Conservation (phyloP, 495 filamentous ascomycete species). For the Hamigera avellanea region DNA sequence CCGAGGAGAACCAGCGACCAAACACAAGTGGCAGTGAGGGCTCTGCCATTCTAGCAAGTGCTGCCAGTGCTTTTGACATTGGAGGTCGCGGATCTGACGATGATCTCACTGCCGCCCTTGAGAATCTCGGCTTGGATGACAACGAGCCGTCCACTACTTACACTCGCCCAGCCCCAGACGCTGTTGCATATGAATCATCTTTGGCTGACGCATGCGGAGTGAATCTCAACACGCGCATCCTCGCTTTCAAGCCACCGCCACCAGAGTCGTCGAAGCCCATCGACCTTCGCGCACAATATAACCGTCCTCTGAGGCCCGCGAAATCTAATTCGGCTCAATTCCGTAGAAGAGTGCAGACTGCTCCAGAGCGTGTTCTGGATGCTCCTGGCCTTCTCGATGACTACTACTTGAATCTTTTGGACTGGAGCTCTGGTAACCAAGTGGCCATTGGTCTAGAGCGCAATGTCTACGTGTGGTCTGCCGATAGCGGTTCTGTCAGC, state of each 20-base stretch:
- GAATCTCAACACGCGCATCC: constrained; percentile 82
- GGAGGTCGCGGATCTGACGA: constrained; percentile 55
- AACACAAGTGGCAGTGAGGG: constrained; percentile 57
- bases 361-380: constrained; percentile 94
- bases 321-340: constrained; percentile 66
- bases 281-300: constrained; percentile 95
- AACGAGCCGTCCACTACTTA: constrained; percentile 44
- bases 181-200: constrained; percentile 84
- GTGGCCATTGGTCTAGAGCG: constrained; percentile 96
- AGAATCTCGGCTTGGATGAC: constrained; percentile 62
- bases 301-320: constrained; percentile 79
- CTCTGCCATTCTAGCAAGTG: constrained; percentile 59
- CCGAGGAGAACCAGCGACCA: constrained; percentile 56
- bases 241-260: constrained; percentile 96
- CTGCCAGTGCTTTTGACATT: constrained; percentile 53
- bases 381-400: constrained; percentile 93
- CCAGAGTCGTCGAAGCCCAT: constrained; percentile 97
- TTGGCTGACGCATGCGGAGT: constrained; percentile 88
- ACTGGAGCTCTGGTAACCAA: constrained; percentile 97
- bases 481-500: constrained; percentile 78
- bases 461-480: constrained; percentile 98
- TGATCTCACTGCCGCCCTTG: constrained; percentile 66
- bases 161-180: constrained; percentile 70
- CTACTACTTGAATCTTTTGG: constrained; percentile 96
- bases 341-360: constrained; percentile 81